phyloP scores from a whole-genome alignment of 2,329 filamentous ascomycete species.

The Beauveria rudraprayagi region DNA sequence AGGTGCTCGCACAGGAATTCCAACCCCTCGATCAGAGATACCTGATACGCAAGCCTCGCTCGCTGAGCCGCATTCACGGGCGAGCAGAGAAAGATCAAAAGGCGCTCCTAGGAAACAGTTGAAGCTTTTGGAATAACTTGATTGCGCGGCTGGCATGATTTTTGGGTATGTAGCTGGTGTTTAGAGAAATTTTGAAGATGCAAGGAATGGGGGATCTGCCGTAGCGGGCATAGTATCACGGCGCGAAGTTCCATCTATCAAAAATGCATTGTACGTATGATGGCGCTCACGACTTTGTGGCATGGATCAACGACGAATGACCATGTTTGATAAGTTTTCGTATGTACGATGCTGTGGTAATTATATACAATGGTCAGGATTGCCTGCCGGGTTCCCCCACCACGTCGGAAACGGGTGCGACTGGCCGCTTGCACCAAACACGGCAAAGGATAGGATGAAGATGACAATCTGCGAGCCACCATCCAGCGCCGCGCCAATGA shows the following conservation, averaged over 20 bases:
- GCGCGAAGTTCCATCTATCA: too few species aligned
- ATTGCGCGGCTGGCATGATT: neutral
- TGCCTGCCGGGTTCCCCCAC: conserved; percentile 16
- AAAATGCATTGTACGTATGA: too few species aligned
- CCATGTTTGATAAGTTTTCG: too few species aligned
- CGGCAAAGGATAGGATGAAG: conserved; percentile 21
- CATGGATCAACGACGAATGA: too few species aligned
- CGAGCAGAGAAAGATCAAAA: neutral
- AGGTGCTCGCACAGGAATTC: neutral
- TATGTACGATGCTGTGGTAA: too few species aligned
- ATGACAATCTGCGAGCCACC: conserved; percentile 21
- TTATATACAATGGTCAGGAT: conserved; percentile 15
- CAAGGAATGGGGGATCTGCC: too few species aligned
- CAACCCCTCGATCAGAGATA: neutral
- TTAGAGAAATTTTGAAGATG: too few species aligned
- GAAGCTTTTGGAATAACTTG: neutral
- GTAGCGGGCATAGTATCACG: too few species aligned
- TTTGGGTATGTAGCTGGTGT: neutral
- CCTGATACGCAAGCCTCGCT: neutral
- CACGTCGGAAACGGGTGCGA: conserved; percentile 16
- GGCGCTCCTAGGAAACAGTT: neutral
- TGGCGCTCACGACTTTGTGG: too few species aligned
- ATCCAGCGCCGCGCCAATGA: conserved; percentile 20
- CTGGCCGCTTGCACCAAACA: conserved; percentile 18
- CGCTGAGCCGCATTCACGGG: neutral